Percentiles rank a stretch among this genome's conserved stretches.
Conservation (phyloP, 257 asterid genomes). For the Solanum gandarillasii region DNA sequence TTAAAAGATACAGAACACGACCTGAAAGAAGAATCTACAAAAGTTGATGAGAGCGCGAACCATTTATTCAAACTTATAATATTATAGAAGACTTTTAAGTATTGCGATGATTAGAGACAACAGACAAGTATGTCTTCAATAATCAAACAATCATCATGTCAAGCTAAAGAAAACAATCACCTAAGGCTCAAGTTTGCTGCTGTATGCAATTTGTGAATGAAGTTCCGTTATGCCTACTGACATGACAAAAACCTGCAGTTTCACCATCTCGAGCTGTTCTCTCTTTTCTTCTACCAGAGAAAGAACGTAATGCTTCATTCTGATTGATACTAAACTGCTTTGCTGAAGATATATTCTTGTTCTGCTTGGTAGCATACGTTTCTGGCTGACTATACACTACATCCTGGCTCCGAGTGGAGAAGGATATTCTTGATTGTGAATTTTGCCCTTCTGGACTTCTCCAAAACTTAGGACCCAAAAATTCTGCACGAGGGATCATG, state of each 20-base stretch:
- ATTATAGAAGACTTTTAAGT: neutral
- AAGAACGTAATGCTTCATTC: neutral
- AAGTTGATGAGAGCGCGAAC: neutral
- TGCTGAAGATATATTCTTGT: neutral
- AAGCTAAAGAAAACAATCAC: neutral
- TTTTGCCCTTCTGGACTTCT: conserved; percentile 41
- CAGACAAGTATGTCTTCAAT: neutral
- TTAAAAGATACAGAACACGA: neutral
- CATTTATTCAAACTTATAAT: neutral
- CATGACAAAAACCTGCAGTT: neutral
- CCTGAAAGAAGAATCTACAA: neutral
- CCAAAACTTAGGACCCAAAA: conserved; percentile 70
- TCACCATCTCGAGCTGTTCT: conserved; percentile 10
- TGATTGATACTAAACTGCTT: neutral
- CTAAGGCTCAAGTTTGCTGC: conserved; percentile 3
- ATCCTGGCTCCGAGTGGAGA: conserved; percentile 15
- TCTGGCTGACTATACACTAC: neutral
- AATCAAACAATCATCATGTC: neutral
- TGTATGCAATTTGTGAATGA: conserved; percentile 9
- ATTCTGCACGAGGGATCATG: conserved; percentile 52
- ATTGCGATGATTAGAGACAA: neutral
- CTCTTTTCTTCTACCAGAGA: neutral
- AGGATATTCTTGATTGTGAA: conserved; percentile 11
- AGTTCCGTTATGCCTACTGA: neutral
- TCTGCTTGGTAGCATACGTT: conserved; percentile 2